phyloP scores from a whole-genome alignment of 1,284 basidiomycete genomes.

The Ustilago lituana region DNA sequence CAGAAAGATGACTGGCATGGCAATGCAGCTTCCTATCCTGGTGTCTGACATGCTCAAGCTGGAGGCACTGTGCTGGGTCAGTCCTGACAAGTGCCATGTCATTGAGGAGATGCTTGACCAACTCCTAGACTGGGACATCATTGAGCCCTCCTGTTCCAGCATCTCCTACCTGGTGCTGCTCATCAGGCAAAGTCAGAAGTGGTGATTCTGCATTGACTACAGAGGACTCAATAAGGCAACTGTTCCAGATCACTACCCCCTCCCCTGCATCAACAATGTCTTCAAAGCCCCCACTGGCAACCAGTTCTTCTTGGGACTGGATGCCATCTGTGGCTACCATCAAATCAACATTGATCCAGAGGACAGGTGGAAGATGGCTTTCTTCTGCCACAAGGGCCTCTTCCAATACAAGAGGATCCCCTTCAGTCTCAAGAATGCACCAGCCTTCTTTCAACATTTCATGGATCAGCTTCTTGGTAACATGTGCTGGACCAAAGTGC shows the following conservation, averaged over 20 bases:
- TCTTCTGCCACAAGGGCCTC: neutral
- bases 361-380: neutral
- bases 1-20: too few relatives aligned
- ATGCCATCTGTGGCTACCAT: neutral
- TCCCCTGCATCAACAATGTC: neutral
- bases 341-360: neutral
- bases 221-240: neutral
- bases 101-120: neutral
- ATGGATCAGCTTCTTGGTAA: neutral
- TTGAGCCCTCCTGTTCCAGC: neutral
- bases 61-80: too few relatives aligned
- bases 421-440: too few relatives aligned
- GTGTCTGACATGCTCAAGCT: too few relatives aligned
- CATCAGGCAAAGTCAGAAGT: neutral
- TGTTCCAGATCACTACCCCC: neutral
- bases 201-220: conserved; percentile 1
- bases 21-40: too few relatives aligned
- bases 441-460: conserved; percentile 4
- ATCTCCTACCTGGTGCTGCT: neutral
- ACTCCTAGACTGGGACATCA: neutral
- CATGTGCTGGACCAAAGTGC: neutral
- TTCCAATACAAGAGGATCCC: neutral
- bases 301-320: too few relatives aligned
- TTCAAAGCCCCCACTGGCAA: too few relatives aligned
- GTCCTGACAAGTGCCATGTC: conserved; percentile 2